A percentile compares a stretch with the other conserved stretches of the same genome.
phyloP scores from a whole-genome alignment of 2,329 filamentous ascomycete species.

The Nannizzia gypsea region DNA sequence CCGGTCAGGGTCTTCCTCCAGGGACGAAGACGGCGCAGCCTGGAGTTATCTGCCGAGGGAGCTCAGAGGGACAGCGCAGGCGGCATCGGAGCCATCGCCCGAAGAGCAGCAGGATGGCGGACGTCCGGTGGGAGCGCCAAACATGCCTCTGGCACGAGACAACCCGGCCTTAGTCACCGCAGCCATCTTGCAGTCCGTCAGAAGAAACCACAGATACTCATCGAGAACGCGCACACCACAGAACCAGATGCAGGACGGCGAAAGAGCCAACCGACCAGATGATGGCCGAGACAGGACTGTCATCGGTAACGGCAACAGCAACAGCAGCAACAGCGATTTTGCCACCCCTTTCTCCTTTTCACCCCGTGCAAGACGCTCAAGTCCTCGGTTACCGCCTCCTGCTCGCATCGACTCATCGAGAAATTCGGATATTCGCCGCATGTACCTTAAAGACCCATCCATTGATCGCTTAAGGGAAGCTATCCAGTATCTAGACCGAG shows the following conservation, averaged over 20 bases:
- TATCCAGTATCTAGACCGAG: slow-evolving; percentile 49
- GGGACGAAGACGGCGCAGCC: not conserved
- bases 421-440: slow-evolving; percentile 27
- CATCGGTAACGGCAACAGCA: not conserved
- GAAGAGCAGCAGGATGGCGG: slow-evolving; percentile 18
- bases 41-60: not conserved
- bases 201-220: slow-evolving; percentile 29
- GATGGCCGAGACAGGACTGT: slow-evolving; percentile 6
- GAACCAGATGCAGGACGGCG: slow-evolving; percentile 29
- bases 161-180: slow-evolving; percentile 19
- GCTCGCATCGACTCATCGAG: slow-evolving; percentile 15
- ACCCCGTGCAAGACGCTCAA: not conserved
- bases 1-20: not conserved
- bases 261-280: slow-evolving; percentile 15
- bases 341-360: not conserved
- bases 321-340: slow-evolving; percentile 8
- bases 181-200: slow-evolving; percentile 30
- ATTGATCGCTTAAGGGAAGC: slow-evolving; percentile 42
- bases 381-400: not conserved
- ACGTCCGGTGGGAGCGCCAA: not conserved
- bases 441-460: slow-evolving; percentile 25
- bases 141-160: slow-evolving; percentile 1
- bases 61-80: not conserved
- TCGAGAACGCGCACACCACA: slow-evolving; percentile 29
- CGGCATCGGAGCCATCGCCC: slow-evolving; percentile 8